Conservation (phyloP, 192 early-diverging fungal genomes). For the Mortierella claussenii region DNA sequence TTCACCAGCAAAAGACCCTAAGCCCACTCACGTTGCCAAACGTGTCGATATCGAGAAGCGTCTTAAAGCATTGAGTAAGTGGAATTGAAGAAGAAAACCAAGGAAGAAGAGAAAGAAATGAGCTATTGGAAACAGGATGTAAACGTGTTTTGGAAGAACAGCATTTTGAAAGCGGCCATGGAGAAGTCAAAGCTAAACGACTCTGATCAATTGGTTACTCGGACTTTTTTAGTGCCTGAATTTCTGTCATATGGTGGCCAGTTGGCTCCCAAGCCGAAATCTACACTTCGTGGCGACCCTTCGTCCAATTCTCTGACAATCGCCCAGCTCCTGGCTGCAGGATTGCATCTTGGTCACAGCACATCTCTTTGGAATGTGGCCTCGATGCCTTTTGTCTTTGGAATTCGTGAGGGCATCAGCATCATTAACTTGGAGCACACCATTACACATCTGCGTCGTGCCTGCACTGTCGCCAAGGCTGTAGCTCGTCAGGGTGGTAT, state of each 20-base stretch:
- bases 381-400: slow-evolving; percentile 90
- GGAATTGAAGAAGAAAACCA: no score
- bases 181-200: no score
- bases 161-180: no score
- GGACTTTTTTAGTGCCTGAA: slow-evolving; percentile 50
- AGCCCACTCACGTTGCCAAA: slow-evolving; percentile 21
- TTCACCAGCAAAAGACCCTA: slow-evolving; percentile 8
- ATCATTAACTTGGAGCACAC: slow-evolving; percentile 97
- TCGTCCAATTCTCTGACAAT: slow-evolving; percentile 62
- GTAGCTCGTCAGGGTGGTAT: slow-evolving; percentile 82
- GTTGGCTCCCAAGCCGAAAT: slow-evolving; percentile 43
- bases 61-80: slow-evolving; percentile 48
- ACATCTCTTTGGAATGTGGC: slow-evolving; percentile 79
- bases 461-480: slow-evolving; percentile 75
- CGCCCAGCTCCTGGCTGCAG: slow-evolving; percentile 78
- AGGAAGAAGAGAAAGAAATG: no score
- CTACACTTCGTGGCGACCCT: slow-evolving; percentile 24
- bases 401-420: slow-evolving; percentile 86
- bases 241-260: slow-evolving; percentile 46
- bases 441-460: slow-evolving; percentile 82
- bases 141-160: no score
- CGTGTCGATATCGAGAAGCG: slow-evolving; percentile 48
- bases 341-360: slow-evolving; percentile 91
- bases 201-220: no score
- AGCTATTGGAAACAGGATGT: no score